A percentile compares a stretch with the other conserved stretches of the same genome.
phyloP scores from a whole-genome alignment of 352 stramenopile species.

The Pythium diclinum region DNA sequence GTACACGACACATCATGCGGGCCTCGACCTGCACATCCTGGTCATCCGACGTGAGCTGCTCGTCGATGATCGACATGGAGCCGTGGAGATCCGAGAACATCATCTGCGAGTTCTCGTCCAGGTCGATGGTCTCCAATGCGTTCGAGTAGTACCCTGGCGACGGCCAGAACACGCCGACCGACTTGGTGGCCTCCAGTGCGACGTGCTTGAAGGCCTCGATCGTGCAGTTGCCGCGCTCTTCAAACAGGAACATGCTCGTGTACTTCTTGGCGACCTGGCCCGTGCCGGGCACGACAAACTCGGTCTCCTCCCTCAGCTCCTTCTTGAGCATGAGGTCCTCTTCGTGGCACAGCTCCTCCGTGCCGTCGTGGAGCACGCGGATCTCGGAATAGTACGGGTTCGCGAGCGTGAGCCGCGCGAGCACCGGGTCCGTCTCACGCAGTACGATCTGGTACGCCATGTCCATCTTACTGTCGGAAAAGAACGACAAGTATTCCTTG shows the following conservation, averaged over 20 bases:
- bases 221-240: conserved; percentile 33
- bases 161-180: conserved; percentile 57
- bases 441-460: conserved; percentile 50
- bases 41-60: conserved; percentile 16
- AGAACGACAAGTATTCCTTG: conserved; percentile 48
- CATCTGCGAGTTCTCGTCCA: conserved; percentile 34
- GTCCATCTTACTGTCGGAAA: conserved; percentile 59
- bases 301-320: conserved; percentile 29
- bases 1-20: conserved; percentile 49
- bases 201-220: conserved; percentile 43
- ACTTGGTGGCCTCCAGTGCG: conserved; percentile 45
- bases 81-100: conserved; percentile 47
- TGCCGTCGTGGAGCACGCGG: conserved; percentile 53
- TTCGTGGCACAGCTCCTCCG: conserved; percentile 34
- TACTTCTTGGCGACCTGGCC: conserved; percentile 69
- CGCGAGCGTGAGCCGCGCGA: conserved; percentile 23
- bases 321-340: conserved; percentile 33
- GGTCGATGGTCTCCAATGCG: conserved; percentile 33
- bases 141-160: conserved; percentile 36
- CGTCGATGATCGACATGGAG: conserved; percentile 35
- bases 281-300: conserved; percentile 18
- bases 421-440: conserved; percentile 44
- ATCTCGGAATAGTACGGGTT: conserved; percentile 41
- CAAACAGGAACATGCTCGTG: conserved; percentile 60
- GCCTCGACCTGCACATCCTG: conserved; percentile 50